A percentile compares a stretch with the other conserved stretches of the same genome.
Conservation (phyloP, 129 eudicot genomes). For the Flaveria linearis region DNA sequence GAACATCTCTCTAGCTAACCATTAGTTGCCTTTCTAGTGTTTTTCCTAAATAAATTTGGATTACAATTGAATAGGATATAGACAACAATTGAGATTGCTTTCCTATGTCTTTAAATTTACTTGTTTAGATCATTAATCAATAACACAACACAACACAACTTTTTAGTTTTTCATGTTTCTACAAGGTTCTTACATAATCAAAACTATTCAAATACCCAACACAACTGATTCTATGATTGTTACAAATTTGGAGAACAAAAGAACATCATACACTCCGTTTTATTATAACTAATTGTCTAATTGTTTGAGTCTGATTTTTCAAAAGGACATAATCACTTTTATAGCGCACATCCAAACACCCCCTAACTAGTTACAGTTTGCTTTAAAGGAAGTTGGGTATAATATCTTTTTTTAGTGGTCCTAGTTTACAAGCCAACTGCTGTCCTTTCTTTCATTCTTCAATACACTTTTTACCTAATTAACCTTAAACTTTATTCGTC, state of each 20-base stretch:
- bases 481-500: neutral
- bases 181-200: neutral
- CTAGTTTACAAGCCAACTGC: conserved; percentile 13
- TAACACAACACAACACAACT: neutral
- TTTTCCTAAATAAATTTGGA: neutral
- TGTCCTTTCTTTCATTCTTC: neutral
- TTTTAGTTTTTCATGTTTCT: neutral
- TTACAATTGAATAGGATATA: neutral
- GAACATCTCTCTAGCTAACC: neutral
- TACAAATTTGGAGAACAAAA: neutral
- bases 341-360: neutral
- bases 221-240: conserved; percentile 5
- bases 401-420: neutral
- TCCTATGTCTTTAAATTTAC: conserved; percentile 2
- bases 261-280: neutral
- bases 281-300: neutral
- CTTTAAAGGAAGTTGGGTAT: conserved; percentile 9
- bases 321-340: neutral
- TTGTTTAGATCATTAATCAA: neutral
- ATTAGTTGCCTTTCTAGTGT: neutral
- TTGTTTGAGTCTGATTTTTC: neutral
- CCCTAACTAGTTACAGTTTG: neutral
- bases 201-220: neutral
- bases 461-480: neutral
- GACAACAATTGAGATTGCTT: neutral